These are phyloP conservation scores for Xylaria bambusicola DNA, from an alignment of 495 filamentous ascomycete species.

Conservation along the genomic window DNA sequence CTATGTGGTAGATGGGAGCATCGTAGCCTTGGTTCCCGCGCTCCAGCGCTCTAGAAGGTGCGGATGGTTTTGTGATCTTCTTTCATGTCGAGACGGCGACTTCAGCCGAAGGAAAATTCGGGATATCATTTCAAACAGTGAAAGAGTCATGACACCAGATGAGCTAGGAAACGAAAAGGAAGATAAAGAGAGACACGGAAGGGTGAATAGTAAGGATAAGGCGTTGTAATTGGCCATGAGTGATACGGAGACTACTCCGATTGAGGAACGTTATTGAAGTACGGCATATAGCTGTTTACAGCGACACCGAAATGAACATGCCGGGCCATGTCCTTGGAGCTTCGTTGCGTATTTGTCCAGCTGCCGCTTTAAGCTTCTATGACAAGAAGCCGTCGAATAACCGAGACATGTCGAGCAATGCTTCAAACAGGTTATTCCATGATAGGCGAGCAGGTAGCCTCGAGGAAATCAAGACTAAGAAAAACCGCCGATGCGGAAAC, in stretches of 20 bases:
- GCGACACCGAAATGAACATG: background rate
- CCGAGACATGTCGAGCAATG: no score
- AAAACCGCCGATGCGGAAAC: conserved; percentile 16
- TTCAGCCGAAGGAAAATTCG: no score
- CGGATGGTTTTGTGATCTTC: background rate
- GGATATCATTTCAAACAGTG: background rate
- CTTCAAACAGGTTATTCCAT: no score
- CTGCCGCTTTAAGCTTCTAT: background rate
- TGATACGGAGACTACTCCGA: conserved; percentile 7
- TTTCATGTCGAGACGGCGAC: no score
- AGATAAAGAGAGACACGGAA: no score
- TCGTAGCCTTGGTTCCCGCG: background rate
- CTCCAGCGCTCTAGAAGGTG: background rate
- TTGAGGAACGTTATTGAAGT: background rate
- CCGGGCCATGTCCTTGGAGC: background rate
- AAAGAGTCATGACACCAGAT: no score
- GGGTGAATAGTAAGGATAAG: no score
- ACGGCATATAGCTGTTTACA: background rate
- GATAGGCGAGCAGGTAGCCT: no score
- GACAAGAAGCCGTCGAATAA: no score
- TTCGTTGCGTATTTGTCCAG: background rate
- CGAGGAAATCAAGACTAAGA: no score
- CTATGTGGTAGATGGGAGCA: background rate
- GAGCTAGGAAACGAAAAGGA: no score
- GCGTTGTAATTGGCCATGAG: no score